phyloP scores from a whole-genome alignment of 306 rosid species.

The Cicer pinnatifidum region DNA sequence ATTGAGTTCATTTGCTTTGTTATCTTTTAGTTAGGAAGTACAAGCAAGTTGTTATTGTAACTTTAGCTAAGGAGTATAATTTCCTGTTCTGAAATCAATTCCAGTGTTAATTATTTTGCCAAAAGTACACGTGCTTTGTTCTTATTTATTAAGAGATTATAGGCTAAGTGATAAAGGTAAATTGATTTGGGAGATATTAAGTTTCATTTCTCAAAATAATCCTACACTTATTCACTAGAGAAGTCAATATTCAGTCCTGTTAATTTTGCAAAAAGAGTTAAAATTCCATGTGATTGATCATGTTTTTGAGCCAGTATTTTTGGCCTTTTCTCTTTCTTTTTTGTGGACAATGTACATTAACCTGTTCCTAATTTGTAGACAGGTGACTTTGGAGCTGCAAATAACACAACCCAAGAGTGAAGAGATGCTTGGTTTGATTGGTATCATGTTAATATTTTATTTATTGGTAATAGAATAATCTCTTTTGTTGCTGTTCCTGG shows the following conservation, averaged over 20 bases:
- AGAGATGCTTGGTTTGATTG: constrained; percentile 60
- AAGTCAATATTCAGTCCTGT: background rate
- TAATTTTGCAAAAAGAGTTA: constrained; percentile 5
- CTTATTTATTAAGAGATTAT: constrained; percentile 13
- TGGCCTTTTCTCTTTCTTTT: constrained; percentile 20
- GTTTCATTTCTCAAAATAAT: background rate
- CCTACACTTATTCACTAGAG: background rate
- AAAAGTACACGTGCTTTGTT: constrained; percentile 24
- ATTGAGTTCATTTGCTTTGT: constrained; percentile 13
- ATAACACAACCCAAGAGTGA: constrained; percentile 63
- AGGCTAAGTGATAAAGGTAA: background rate
- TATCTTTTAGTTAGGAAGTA: constrained; percentile 16
- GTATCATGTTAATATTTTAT: background rate
- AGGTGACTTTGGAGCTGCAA: constrained; percentile 79
- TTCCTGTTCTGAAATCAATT: background rate
- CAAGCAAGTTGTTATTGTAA: constrained; percentile 22
- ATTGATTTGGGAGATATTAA: background rate
- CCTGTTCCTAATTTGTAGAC: constrained; percentile 31
- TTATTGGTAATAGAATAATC: constrained; percentile 18
- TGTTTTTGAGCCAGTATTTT: background rate
- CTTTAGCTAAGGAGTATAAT: background rate
- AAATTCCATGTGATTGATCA: constrained; percentile 7
- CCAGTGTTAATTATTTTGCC: constrained; percentile 15
- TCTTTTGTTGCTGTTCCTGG: background rate
- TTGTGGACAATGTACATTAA: background rate